phyloP scores from a whole-genome alignment of 2,329 filamentous ascomycete species.

The Dryadomyces quercus-mongolicae region DNA sequence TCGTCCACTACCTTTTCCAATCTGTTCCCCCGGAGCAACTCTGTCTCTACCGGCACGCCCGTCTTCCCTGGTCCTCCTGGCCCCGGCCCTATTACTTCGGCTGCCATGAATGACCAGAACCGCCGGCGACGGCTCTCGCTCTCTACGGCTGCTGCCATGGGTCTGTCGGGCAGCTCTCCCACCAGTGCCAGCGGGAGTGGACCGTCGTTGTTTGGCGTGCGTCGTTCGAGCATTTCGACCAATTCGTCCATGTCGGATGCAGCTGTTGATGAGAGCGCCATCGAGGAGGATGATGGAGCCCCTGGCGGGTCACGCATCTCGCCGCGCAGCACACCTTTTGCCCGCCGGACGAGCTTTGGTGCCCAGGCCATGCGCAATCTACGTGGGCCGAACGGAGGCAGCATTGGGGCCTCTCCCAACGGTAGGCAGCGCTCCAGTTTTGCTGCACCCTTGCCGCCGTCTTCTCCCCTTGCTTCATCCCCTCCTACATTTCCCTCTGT shows the following conservation, averaged over 20 bases:
- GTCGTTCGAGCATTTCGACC: conserved; percentile 60
- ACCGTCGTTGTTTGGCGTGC: conserved; percentile 26
- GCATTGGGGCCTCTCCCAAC: conserved; percentile 40
- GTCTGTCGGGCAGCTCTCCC: conserved; percentile 61
- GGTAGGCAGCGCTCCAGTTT: conserved; percentile 35
- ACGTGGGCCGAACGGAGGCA: conserved; percentile 43
- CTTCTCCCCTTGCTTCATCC: neutral
- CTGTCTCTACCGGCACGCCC: conserved; percentile 29
- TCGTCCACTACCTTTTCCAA: conserved; percentile 43
- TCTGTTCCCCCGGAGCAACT: conserved; percentile 47
- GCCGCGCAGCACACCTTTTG: conserved; percentile 48
- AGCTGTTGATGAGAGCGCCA: conserved; percentile 58
- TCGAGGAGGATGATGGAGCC: conserved; percentile 54
- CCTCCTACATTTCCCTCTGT: conserved; percentile 17
- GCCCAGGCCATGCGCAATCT: conserved; percentile 65
- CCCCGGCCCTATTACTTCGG: conserved; percentile 27
- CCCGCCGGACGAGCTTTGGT: conserved; percentile 81
- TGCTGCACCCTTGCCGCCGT: neutral
- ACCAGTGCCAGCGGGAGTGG: conserved; percentile 22
- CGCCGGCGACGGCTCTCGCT: conserved; percentile 58
- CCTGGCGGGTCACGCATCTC: conserved; percentile 34
- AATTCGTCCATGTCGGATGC: conserved; percentile 31
- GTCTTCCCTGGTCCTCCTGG: conserved; percentile 35
- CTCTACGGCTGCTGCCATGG: conserved; percentile 43
- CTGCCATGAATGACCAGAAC: conserved; percentile 40